phyloP scores from a whole-genome alignment of 2,329 filamentous ascomycete genomes.

The Epichloe aotearoae region DNA sequence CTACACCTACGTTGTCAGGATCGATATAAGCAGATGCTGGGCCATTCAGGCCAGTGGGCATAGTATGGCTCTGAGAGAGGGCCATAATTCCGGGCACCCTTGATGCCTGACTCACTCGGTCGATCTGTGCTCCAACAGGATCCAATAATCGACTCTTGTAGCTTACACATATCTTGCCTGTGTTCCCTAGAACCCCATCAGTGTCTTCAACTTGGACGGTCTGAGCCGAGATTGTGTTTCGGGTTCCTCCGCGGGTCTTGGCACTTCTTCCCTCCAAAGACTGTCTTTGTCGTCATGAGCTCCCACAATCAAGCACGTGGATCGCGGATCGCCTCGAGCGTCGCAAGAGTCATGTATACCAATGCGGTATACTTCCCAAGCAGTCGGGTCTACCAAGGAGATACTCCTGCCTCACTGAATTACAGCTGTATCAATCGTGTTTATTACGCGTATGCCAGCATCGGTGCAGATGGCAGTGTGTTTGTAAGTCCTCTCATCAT shows the following conservation, averaged over 20 bases:
- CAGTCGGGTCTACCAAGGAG: conserved; percentile 56
- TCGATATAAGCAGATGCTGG: too few relatives aligned
- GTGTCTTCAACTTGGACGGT: too few relatives aligned
- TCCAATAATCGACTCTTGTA: conserved; percentile 1
- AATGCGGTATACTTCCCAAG: conserved; percentile 84
- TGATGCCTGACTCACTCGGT: too few relatives aligned
- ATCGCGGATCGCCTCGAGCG: conserved; percentile 31
- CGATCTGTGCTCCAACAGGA: not conserved
- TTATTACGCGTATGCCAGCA: conserved; percentile 11
- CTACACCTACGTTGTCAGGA: too few relatives aligned
- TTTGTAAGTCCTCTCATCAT: conserved; percentile 42
- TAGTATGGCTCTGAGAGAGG: too few relatives aligned
- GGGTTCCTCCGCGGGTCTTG: not conserved
- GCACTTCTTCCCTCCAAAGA: not conserved
- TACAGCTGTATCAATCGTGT: conserved; percentile 53
- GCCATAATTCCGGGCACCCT: too few relatives aligned
- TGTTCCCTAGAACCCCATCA: not conserved
- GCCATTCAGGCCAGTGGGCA: too few relatives aligned
- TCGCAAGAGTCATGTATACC: conserved; percentile 36
- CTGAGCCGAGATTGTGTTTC: too few relatives aligned
- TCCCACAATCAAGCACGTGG: conserved; percentile 30
- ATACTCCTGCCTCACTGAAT: conserved; percentile 61
- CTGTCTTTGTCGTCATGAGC: conserved; percentile 17
- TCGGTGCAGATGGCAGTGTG: conserved; percentile 52
- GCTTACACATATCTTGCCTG: conserved; percentile 9